Evolutionary conservation across 306 rosid genomes (phyloP), one percentile per base, ranked within the genome.

Genomic region (Luffa acutangula): DNA sequence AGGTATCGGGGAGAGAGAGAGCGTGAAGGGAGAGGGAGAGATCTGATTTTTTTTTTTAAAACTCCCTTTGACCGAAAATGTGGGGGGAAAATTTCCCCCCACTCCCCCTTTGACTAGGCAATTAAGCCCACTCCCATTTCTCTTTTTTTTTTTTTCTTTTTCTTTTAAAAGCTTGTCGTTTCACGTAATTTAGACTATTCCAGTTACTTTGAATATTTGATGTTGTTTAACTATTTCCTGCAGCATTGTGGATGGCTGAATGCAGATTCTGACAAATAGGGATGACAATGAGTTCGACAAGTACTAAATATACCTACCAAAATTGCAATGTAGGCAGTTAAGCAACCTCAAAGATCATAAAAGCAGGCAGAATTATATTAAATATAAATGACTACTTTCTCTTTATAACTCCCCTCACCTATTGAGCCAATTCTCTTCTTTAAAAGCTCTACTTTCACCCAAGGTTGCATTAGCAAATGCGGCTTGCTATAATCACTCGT

Each of bases 391-490:
- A 80, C 56, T 31, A 70, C 45, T 25, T 49, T 73, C 15, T n/a
- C 39, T 53, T 13, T 45, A 58, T 62, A 62, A 53, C 75, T 43
- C 62, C 77, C 73, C 58, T 39, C 21, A 90, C 98, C 98, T 94
- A 83, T 94, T 94, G 85, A 94, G 80, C 98, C 98, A 94, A 78
- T 90, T 94, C 70, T 92, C 97, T 81, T 89, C 98, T 84, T 92
- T 88, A 46, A 87, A 80, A 80, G 33, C 59, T 80, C 80, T 88
- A 81, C 4, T 85, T 33, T 94, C 97, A 62, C 91, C 91, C 65
- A 52, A 58, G 11, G 87, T 79, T 70, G 89, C 85, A 78, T 78
- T 72, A 54, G 96, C 98, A 21, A 94, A 88, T n/a, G 96, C 92
- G 98, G 81, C 90, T 90, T 33, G 97, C 97, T 82, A 94, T 94